phyloP scores from a whole-genome alignment of 768 basidiomycete species.

The Agaricus sinodeliciosus region DNA sequence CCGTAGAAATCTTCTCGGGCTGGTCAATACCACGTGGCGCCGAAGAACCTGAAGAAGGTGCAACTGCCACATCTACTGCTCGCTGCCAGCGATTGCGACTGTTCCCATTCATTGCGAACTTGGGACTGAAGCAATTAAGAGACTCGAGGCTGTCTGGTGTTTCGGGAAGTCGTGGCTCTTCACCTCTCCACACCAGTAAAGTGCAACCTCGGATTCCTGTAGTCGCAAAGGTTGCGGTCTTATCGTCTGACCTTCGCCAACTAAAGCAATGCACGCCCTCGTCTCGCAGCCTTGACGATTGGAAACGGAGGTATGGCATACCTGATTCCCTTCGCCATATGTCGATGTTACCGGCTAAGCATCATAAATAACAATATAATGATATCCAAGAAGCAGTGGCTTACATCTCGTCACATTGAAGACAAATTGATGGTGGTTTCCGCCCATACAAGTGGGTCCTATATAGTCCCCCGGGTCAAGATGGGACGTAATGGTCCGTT shows the following conservation, averaged over 20 bases:
- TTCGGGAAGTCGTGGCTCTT: slow-evolving; percentile 1
- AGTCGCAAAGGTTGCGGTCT: slow-evolving; percentile 3
- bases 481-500: background rate
- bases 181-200: slow-evolving; percentile 2
- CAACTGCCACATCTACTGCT: background rate
- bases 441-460: slow-evolving; percentile 4
- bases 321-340: slow-evolving; percentile 7
- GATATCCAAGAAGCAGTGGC: background rate
- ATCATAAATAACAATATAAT: background rate
- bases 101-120: background rate
- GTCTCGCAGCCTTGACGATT: background rate
- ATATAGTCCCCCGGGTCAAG: background rate
- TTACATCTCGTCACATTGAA: slow-evolving; percentile 1
- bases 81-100: background rate
- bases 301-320: slow-evolving; percentile 1
- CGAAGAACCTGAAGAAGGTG: background rate
- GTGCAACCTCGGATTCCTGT: background rate
- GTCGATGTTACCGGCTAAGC: slow-evolving; percentile 2
- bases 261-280: slow-evolving; percentile 6
- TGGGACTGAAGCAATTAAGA: background rate
- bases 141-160: background rate
- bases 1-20: background rate
- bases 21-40: background rate
- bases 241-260: slow-evolving; percentile 1
- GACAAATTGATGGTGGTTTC: slow-evolving; percentile 6